phyloP scores from a whole-genome alignment of 176 grass and related monocot species.

The Oryza coarctata region DNA sequence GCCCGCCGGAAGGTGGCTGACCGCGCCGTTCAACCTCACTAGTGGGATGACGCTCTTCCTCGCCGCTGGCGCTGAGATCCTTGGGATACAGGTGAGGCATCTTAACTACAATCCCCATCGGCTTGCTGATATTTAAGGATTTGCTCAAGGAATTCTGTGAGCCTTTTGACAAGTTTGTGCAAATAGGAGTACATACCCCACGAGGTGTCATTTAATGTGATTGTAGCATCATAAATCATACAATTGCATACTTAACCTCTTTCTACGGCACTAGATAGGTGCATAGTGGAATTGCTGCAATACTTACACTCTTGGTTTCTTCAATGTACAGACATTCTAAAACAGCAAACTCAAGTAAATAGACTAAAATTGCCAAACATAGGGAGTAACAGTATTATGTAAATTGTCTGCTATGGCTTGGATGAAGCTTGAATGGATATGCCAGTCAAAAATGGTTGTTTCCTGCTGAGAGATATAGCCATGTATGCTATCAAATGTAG shows the following conservation, averaged over 20 bases:
- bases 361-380: background rate
- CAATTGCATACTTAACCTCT: background rate
- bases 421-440: background rate
- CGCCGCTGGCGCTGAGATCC: slow-evolving; percentile 62
- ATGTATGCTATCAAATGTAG: background rate
- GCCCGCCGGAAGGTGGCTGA: slow-evolving; percentile 64
- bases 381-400: background rate
- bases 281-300: background rate
- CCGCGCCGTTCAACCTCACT: slow-evolving; percentile 90
- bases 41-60: slow-evolving; percentile 91
- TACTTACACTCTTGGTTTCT: background rate
- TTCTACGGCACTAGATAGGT: background rate
- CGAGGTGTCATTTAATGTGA: background rate
- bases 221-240: background rate
- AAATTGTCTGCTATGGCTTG: background rate
- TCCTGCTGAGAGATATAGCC: background rate
- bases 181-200: background rate
- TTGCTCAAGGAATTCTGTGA: background rate
- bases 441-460: background rate
- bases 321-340: background rate
- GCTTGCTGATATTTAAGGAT: background rate
- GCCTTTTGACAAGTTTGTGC: background rate
- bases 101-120: slow-evolving; percentile 7
- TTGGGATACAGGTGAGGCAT: slow-evolving; percentile 63
- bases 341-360: background rate